Evolutionary conservation across 2,329 filamentous ascomycete genomes (phyloP), one percentile per base, ranked within the genome.

Genomic region (Microdochium paspali): DNA sequence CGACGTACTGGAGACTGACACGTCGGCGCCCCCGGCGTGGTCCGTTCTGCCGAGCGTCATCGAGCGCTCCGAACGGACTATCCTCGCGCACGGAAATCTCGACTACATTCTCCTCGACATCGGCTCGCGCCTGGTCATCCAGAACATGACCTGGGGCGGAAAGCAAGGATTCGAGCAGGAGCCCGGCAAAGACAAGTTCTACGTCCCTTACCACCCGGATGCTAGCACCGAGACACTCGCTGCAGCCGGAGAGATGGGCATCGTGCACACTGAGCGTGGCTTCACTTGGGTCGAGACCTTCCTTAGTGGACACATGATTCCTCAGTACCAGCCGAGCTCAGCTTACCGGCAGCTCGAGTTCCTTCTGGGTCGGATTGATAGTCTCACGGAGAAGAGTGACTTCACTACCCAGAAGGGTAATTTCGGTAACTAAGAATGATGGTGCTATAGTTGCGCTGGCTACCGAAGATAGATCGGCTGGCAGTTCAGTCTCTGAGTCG

Each of bases 81-180:
- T 90, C 50, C 79, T 90, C 53, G 82, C 72, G 2, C 84, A 89
- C 55, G 86, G 84, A 6, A 68, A 74, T 47, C 71, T 82, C 24
- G 86, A 88, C 63, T 84, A 73, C 55, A 71, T 85, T 47, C 72
- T 87, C 13, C 67, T 81, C 35, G 68, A 72, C 56, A 83, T 85
- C 58, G 84, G 84, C 10, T 83, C 83, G 0, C 69, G 90, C 2
- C 66, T 87, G 13, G 75, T 76, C 1, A 80, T 89, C 46, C 85
- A 90, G 59, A 88, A 88, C 66, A 86, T 89, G 82, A 88, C 84
- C 0, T 90, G 80, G 80, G 77, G 77, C 47, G 85, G 84, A 12
- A 62, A 70, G 28, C 76, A 83, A 47, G 86, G 85, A 0, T 89
- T 90, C 68, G 75, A 80, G 52, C 58, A 63, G 2, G 65, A 66